Evolutionary conservation across 2,329 filamentous ascomycete genomes (phyloP).

Genomic region (Remersonia thermophila): DNA sequence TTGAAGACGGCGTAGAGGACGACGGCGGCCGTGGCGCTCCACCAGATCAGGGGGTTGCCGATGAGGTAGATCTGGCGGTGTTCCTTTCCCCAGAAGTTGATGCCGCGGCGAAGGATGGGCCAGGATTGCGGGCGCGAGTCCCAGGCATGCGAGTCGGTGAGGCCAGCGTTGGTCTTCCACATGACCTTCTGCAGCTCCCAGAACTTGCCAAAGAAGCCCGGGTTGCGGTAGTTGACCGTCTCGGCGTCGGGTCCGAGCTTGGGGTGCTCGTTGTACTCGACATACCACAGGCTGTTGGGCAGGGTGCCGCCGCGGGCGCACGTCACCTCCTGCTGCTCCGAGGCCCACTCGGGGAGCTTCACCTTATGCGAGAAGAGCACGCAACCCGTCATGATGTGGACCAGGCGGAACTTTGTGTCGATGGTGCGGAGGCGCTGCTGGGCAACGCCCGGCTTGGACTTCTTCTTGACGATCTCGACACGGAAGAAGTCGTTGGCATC

Average conservation of each 20-base stretch:
- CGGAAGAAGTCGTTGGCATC: constrained; percentile 96
- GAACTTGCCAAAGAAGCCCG: constrained; percentile 95
- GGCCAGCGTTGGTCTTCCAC: constrained; percentile 96
- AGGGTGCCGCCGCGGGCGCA: constrained; percentile 84
- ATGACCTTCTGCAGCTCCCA: constrained; percentile 95
- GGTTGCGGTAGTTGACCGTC: constrained; percentile 90
- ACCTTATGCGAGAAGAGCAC: constrained; percentile 97
- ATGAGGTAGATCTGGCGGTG: constrained; percentile 93
- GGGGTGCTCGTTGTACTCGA: constrained; percentile 83
- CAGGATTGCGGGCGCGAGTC: constrained; percentile 89
- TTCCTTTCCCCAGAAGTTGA: constrained; percentile 98
- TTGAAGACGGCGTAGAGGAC: constrained; percentile 73
- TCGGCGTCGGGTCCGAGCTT: constrained; percentile 62
- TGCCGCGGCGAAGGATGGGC: constrained; percentile 83
- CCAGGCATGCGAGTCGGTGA: constrained; percentile 95
- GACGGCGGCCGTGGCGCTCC: constrained; percentile 69
- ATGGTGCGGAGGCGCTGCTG: constrained; percentile 86
- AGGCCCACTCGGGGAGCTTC: constrained; percentile 96
- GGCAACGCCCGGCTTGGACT: constrained; percentile 66
- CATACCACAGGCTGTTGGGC: constrained; percentile 94
- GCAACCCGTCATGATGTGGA: constrained; percentile 95
- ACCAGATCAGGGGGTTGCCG: constrained; percentile 93
- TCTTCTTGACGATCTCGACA: constrained; percentile 82
- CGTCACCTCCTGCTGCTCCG: constrained; percentile 97
- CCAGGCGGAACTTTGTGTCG: constrained; percentile 87